A percentile compares a stretch with the other conserved stretches of the same genome.
Conservation (phyloP, 805 yeast species). For the Saturnispora saitoi region DNA sequence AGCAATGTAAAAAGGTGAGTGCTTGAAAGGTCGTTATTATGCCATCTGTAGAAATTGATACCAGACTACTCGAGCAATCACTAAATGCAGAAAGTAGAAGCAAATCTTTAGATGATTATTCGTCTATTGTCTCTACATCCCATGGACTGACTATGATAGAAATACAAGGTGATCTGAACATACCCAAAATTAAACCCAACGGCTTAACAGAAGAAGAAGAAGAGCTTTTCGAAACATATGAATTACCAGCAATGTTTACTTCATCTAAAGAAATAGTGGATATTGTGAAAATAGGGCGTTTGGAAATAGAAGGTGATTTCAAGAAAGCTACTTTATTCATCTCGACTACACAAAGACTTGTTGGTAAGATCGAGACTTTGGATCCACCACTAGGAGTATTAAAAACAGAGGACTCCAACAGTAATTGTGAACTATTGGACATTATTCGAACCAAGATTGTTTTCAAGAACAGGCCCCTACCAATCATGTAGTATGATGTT, state of each 20-base stretch:
- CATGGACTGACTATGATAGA: constrained; percentile 55
- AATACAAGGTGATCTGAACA: constrained; percentile 63
- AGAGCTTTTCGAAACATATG: constrained; percentile 28
- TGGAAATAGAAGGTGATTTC: constrained; percentile 38
- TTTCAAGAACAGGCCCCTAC: constrained; percentile 64
- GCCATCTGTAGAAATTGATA: background rate
- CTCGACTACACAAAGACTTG: constrained; percentile 60
- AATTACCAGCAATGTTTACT: constrained; percentile 12
- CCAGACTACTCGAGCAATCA: background rate
- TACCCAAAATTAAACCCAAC: constrained; percentile 33
- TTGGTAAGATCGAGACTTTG: constrained; percentile 51
- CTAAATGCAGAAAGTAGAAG: background rate
- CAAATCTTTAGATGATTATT: background rate
- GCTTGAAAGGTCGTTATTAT: background rate
- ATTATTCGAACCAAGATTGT: constrained; percentile 49
- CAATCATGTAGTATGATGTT: constrained; percentile 73
- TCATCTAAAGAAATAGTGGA: constrained; percentile 15
- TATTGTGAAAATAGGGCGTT: constrained; percentile 39
- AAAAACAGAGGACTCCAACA: constrained; percentile 24
- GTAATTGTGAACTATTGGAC: constrained; percentile 44
- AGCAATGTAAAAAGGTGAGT: background rate
- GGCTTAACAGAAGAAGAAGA: constrained; percentile 29
- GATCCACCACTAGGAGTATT: constrained; percentile 61
- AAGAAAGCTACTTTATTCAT: constrained; percentile 48
- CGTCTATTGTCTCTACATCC: constrained; percentile 31